Base-by-base conservation (phyloP, 2,329 filamentous ascomycete genomes). In the Akanthomyces dipterigenus region DNA sequence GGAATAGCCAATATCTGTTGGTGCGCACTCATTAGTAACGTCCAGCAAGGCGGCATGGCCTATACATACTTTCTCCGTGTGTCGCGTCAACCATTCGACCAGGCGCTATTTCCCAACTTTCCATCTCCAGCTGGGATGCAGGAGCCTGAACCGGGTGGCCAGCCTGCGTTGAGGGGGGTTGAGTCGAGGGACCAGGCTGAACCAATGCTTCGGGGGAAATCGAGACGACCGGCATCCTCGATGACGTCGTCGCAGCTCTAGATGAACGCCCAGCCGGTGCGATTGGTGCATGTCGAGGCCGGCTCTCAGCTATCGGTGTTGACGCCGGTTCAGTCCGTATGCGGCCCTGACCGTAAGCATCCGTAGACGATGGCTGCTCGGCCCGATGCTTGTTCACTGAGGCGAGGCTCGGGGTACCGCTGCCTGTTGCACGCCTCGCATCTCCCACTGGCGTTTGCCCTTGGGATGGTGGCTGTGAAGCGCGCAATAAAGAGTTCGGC, bases 91-190 rank as follows among this genome's bases (percentile, higher is more conserved):
- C 67, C 34, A 78, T 67, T 24, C 75, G 72, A 18, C 78, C 78
- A 1, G 78, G 78, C 0, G 78, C 77, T 50, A 78, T 64, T 65
- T 80, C 78, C 77, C 77, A 79, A 3, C 71, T 70, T 64, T 79
- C 77, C 70, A 78, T 76, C 55, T 76, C 68, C 6, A 74, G 53
- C 3, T 67, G 48, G 7, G 43, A 2, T 18, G 26, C 61, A 16
- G 64, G 55, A 8, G 18, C 63, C 31, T 55, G 57, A 5, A 20
- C 28, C 8, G 49, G 18, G 8, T 22, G 16, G 26, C 14, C 5
- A 16, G 34, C 16, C 46, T 22, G 48, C 4, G 45, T n/a, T 2
- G 42, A 1, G 7, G 55, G 8, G 16, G 22, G 16, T 36, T 31
- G 48, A 5, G 34, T 26, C 3, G 42, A 1, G 5, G 55, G 24